Conservation (phyloP, 176 grass and related monocot species). For the Metroxylon sagu region DNA sequence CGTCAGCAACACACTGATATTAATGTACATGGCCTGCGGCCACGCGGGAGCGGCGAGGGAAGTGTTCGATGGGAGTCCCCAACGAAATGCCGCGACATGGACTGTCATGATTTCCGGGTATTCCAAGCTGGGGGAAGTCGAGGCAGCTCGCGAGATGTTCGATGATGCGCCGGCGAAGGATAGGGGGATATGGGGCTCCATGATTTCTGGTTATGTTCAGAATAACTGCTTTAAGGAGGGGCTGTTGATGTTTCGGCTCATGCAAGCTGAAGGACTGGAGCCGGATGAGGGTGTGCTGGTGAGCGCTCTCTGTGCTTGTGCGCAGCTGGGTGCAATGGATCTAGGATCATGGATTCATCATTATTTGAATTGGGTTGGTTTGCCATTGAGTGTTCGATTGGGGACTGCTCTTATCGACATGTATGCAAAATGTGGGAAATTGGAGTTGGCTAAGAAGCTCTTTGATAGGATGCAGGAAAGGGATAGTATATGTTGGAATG, state of each 20-base stretch:
- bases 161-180: conserved; percentile 5
- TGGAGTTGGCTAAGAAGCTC: conserved; percentile 12
- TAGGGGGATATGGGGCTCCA: conserved; percentile 16
- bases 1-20: conserved; percentile 8
- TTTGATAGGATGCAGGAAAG: neutral
- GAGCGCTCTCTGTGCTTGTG: conserved; percentile 8
- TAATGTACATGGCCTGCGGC: conserved; percentile 13
- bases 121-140: conserved; percentile 7
- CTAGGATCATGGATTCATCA: conserved; percentile 20
- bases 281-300: conserved; percentile 13
- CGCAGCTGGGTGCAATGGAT: conserved; percentile 8
- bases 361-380: neutral
- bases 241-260: conserved; percentile 19
- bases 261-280: conserved; percentile 17
- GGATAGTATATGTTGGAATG: conserved; percentile 19
- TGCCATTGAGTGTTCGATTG: conserved; percentile 5
- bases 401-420: conserved; percentile 20
- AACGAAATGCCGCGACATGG: conserved; percentile 11
- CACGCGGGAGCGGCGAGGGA: neutral
- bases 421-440: conserved; percentile 15
- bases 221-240: conserved; percentile 20
- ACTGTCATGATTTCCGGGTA: conserved; percentile 19
- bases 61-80: conserved; percentile 16
- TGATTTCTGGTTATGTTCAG: conserved; percentile 15
- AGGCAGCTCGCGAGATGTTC: conserved; percentile 5